phyloP scores from a whole-genome alignment of 2,329 filamentous ascomycete genomes.

The Penicillium sp. region DNA sequence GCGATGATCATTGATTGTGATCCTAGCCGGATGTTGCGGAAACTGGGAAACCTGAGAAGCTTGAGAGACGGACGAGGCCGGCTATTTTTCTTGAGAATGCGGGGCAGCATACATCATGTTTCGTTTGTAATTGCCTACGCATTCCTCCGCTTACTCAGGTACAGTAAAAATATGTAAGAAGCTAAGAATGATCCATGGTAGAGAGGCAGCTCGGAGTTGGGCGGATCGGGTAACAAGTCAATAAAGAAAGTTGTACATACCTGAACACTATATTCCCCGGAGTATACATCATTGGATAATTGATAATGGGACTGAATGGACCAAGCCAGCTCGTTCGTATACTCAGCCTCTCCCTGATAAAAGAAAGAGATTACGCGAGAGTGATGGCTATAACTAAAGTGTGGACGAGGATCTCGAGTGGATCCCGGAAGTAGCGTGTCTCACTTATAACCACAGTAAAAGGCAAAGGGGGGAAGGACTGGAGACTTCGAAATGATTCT shows the following conservation, averaged over 20 bases:
- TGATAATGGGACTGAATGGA: slow-evolving; percentile 15
- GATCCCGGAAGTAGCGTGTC: slow-evolving; percentile 8
- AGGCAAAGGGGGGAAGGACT: background rate
- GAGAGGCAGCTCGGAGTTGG: slow-evolving; percentile 1
- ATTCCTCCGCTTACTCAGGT: background rate
- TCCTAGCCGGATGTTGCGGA: background rate
- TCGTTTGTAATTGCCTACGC: background rate
- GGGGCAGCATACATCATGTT: background rate
- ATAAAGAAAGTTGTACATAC: slow-evolving; percentile 1
- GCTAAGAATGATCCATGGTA: background rate
- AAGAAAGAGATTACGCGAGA: slow-evolving; percentile 14
- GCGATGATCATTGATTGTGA: slow-evolving; percentile 3
- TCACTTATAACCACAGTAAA: slow-evolving; percentile 3
- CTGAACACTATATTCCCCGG: slow-evolving; percentile 7
- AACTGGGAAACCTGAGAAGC: background rate
- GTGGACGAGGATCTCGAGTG: background rate
- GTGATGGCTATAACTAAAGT: slow-evolving; percentile 12
- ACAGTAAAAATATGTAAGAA: slow-evolving; percentile 3
- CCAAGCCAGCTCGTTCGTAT: background rate
- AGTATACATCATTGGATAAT: slow-evolving; percentile 17
- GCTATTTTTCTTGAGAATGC: background rate
- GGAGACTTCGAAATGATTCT: background rate
- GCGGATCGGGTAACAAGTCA: slow-evolving; percentile 17
- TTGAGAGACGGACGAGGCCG: background rate
- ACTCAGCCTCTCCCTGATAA: slow-evolving; percentile 3